phyloP scores from a whole-genome alignment of 192 early-diverging fungal genomes.

The Coemansia sp. region DNA sequence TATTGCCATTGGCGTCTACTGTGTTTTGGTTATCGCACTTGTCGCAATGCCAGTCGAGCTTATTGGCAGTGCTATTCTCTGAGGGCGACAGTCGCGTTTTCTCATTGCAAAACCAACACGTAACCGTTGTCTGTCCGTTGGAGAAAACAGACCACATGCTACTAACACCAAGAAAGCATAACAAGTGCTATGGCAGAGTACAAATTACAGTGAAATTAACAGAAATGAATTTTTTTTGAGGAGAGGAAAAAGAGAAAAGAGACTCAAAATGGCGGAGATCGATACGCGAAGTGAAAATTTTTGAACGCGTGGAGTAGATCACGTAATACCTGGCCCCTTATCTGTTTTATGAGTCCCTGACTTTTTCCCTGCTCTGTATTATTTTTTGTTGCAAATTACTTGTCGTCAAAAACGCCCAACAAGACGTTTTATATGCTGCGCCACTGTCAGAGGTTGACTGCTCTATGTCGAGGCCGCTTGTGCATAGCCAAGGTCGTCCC shows the following conservation, averaged over 20 bases:
- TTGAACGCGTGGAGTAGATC: background rate
- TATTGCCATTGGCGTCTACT: constrained; percentile 30
- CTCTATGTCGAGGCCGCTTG: background rate
- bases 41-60: constrained; percentile 41
- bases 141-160: constrained; percentile 42
- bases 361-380: too few relatives aligned
- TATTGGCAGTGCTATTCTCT: background rate
- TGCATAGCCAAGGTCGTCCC: background rate
- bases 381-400: background rate
- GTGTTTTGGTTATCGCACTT: constrained; percentile 47
- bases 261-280: background rate
- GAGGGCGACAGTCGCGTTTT: constrained; percentile 20
- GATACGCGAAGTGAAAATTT: background rate
- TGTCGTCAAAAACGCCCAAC: too few relatives aligned
- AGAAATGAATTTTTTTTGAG: constrained; percentile 5
- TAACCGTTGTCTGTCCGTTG: constrained; percentile 23
- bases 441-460: background rate
- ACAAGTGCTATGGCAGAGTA: background rate
- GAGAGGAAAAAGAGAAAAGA: background rate
- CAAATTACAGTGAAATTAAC: constrained; percentile 1
- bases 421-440: background rate
- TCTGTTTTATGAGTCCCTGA: too few relatives aligned
- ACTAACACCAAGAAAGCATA: constrained; percentile 11
- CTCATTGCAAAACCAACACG: constrained; percentile 51
- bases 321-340: too few relatives aligned